Evolutionary conservation across 2,329 filamentous ascomycete species (phyloP).

Genomic region (Arthroderma sp.): DNA sequence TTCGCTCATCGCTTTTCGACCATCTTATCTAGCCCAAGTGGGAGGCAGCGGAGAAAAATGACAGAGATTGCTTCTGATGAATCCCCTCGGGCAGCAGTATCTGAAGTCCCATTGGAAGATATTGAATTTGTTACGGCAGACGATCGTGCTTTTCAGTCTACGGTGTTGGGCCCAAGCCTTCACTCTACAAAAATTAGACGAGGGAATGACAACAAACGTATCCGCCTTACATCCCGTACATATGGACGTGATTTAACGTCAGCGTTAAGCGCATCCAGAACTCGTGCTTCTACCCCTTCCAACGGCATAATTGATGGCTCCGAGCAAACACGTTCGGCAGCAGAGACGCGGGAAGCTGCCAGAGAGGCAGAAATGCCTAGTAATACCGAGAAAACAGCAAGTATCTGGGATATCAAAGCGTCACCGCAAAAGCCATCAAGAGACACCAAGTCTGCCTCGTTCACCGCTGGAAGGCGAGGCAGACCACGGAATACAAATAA

Average conservation of each 20-base stretch:
- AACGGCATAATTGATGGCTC: no score
- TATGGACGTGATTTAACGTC: no score
- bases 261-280: no score
- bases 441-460: background rate
- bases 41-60: constrained; percentile 24
- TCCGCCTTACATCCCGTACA: constrained; percentile 2
- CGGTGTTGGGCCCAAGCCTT: constrained; percentile 21
- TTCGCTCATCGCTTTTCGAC: constrained; percentile 6
- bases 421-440: constrained; percentile 17
- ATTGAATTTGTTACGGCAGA: constrained; percentile 27
- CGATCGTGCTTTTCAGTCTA: constrained; percentile 26
- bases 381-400: constrained; percentile 8
- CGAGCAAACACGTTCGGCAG: no score
- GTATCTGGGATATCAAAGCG: constrained; percentile 25
- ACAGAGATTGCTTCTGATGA: constrained; percentile 31
- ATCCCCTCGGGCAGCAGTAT: constrained; percentile 20
- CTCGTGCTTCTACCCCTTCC: no score
- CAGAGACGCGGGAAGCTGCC: no score
- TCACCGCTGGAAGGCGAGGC: background rate
- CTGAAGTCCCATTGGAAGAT: constrained; percentile 17
- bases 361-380: no score
- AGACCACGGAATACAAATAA: background rate
- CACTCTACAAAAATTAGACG: constrained; percentile 26
- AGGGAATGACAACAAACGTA: constrained; percentile 19
- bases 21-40: constrained; percentile 27